phyloP scores from a whole-genome alignment of 345 rosid genomes.

The Dovyalis caffra region DNA sequence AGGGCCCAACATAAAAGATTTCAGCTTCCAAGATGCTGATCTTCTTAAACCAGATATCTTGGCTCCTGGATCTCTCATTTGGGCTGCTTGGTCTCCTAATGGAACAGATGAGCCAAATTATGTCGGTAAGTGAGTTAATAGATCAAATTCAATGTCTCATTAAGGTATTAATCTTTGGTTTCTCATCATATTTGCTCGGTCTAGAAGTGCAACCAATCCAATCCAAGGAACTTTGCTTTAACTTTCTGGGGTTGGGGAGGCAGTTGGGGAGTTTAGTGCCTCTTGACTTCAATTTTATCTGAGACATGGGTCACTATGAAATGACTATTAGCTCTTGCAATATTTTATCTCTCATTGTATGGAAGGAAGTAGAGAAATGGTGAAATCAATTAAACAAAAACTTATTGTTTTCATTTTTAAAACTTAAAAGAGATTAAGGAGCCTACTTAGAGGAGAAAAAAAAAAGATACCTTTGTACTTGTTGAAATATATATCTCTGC shows the following conservation, averaged over 20 bases:
- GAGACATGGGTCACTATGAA: neutral
- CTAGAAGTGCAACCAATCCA: neutral
- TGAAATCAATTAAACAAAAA: neutral
- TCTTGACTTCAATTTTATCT: neutral
- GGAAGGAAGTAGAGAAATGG: neutral
- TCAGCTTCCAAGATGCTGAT: constrained; percentile 94
- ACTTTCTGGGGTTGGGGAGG: neutral
- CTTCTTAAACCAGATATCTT: constrained; percentile 97
- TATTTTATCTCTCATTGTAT: neutral
- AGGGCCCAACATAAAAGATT: constrained; percentile 95
- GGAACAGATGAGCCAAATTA: constrained; percentile 96
- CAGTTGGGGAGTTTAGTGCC: neutral
- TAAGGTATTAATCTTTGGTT: neutral
- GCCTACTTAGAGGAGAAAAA: neutral
- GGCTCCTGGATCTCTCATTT: constrained; percentile 95
- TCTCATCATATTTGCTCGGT: neutral
- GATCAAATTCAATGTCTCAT: neutral
- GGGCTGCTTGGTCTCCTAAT: constrained; percentile 99
- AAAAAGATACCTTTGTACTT: neutral
- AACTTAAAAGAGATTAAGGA: neutral
- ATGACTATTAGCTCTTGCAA: neutral
- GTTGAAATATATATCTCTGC: neutral
- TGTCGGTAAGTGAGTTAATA: constrained; percentile 47
- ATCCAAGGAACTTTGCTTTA: neutral
- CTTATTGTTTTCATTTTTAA: neutral